Base-by-base conservation (phyloP, 352 stramenopile species). In the Phytopythium boreale region DNA sequence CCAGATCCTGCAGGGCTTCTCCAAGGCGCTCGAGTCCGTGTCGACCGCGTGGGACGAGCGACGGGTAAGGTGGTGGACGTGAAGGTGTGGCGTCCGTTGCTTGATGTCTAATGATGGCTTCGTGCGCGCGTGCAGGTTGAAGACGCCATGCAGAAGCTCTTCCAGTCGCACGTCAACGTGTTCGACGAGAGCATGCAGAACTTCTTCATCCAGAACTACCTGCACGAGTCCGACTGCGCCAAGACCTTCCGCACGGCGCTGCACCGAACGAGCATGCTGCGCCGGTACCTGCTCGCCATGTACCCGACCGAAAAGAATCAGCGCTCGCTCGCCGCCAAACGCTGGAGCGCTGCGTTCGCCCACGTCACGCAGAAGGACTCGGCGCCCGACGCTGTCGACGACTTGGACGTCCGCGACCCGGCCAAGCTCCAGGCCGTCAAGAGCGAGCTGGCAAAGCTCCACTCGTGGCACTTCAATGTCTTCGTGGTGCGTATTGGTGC, bases 141-240 rank as follows among this genome's bases (percentile, higher is more conserved):
- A 56, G 74, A 82, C 47, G 77, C 84, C 26, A 84, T 94, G 72
- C 72, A 92, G 64, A 80, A 79, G 53, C 74, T 91, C 11, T 94
- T 92, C 56, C 67, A 84, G 37, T 89, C 83, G 26, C 84, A 94
- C 72, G 76, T 80, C 31, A 85, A 94, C 52, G 84, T 94, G 22
- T 94, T 94, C 70, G 86, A 94, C 50, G 86, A 94, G 55, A 88
- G 72, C 64, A 88, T 94, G 69, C 86, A 92, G 46, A 85, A 88
- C 55, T 94, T 91, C 61, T 91, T 94, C 70, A 90, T 92, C 69
- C 86, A 92, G 67, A 92, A 94, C 69, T 94, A 88, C 62, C 80
- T 92, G 62, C 83, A 90, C 62, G 84, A 91, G 74, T 86, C 76
- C 14, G 84, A 90, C 56, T 87, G 73, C 47, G 77, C 72, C 49